Conservation (phyloP, 108 stramenopile genomes). For the Cyclotella cryptica region DNA sequence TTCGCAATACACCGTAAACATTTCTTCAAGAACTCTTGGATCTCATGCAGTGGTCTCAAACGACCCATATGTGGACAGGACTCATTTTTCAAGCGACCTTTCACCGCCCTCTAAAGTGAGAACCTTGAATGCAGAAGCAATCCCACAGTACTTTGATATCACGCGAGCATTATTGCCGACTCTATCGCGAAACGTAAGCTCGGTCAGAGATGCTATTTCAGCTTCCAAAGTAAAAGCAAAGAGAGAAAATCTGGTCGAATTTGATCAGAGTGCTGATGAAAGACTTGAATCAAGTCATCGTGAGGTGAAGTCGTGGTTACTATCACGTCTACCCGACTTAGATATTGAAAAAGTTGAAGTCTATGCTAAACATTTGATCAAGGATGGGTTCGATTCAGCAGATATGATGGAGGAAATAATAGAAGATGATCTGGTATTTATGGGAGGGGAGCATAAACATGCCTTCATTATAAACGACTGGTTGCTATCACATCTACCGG, state of each 20-base stretch:
- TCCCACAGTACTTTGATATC: slow-evolving; percentile 2
- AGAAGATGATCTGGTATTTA: slow-evolving; percentile 1
- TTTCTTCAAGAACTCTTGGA: background rate
- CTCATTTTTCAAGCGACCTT: background rate
- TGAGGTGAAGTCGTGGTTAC: slow-evolving; percentile 7
- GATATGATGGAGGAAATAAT: slow-evolving; percentile 5
- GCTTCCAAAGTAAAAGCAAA: slow-evolving; percentile 1
- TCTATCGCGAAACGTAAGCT: slow-evolving; percentile 4
- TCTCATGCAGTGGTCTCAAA: background rate
- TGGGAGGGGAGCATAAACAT: slow-evolving; percentile 1
- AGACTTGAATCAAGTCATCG: background rate
- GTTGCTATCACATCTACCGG: slow-evolving; percentile 22
- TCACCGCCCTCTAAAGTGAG: slow-evolving; percentile 7
- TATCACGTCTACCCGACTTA: slow-evolving; percentile 5
- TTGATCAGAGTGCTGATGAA: background rate
- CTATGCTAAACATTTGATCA: slow-evolving; percentile 1
- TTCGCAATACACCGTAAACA: slow-evolving; percentile 6
- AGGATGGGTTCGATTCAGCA: slow-evolving; percentile 11
- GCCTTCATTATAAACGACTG: slow-evolving; percentile 19
- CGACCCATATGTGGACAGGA: slow-evolving; percentile 4
- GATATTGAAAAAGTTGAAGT: background rate
- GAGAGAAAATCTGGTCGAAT: too few species aligned
- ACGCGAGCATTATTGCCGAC: background rate
- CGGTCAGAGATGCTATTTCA: slow-evolving; percentile 14
- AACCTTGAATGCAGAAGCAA: background rate